Base-by-base conservation (phyloP, 2,329 filamentous ascomycete genomes). In the Neoscytalidium dimidiatum region DNA sequence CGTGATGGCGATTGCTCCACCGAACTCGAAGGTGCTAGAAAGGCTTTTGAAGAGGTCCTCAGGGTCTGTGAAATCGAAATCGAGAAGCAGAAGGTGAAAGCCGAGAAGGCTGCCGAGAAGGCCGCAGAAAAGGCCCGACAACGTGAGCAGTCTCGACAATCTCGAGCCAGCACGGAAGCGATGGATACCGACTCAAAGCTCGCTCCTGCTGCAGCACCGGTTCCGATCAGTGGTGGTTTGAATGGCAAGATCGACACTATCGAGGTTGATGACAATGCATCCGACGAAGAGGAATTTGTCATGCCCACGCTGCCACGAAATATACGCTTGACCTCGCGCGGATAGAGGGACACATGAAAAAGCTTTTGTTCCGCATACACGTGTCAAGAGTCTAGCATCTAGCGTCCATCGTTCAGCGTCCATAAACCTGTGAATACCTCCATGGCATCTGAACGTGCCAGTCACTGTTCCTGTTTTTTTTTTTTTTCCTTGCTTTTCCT, bases 1-100 rank as follows among this genome's bases (percentile, higher is more conserved):
- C 88, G 94, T 26, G 90, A 93, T 62, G 94, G 93, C 11, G 90
- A 95, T 72, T 97, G 94, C 77, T 85, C 82, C n/a, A 85, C 87
- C 19, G 92, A 96, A 75, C 84, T 97, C 43, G 82, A 83, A 28
- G 89, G 87, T 52, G 90, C 94, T 62, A 86, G 88, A 72, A 81
- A 83, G 65, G 86, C 87, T 17, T 85, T 96, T 48, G 78, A 79
- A 8, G 84, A 89, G 64, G 87, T 92, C 1, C 81, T 88, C 58
- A 84, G 85, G 33, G 79, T 86, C 62, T 87, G 89, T 17, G 81
- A 81, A 46, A 82, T 82, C 60, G 88, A 91, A 75, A 33, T 66
- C 33, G 48, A 53, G 9, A 62, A 62, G 49, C 53, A 53, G 29
- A 51, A 56, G 28, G 62, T 41, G 9, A 66, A 62, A 43, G 63